phyloP scores from a whole-genome alignment of 345 rosid species.

The Eucalyptus rudis region DNA sequence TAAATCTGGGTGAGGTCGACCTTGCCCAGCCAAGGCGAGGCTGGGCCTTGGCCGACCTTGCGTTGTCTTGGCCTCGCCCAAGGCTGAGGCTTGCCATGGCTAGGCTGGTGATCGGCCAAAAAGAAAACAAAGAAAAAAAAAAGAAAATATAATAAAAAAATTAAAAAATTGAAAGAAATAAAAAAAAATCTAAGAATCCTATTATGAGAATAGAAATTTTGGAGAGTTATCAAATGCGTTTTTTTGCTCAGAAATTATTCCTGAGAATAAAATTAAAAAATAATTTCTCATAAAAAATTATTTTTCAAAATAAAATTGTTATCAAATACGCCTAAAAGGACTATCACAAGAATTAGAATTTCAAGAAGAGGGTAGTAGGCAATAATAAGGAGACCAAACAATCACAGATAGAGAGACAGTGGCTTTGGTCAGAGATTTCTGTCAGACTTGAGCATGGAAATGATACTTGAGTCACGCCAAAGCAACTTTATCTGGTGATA shows the following conservation, averaged over 20 bases:
- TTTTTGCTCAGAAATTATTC: rapidly evolving
- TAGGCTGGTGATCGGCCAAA: rapidly evolving
- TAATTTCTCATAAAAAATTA: no score
- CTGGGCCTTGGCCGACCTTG: no score
- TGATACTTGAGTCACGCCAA: not conserved
- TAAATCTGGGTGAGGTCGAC: no score
- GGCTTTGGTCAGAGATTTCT: not conserved
- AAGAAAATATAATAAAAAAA: no score
- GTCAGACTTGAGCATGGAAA: not conserved
- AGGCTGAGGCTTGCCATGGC: no score
- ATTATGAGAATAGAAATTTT: rapidly evolving
- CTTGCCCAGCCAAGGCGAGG: rapidly evolving
- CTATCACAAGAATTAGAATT: not conserved
- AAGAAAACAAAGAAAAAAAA: rapidly evolving
- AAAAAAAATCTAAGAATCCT: no score
- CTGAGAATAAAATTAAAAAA: rapidly evolving
- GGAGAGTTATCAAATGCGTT: rapidly evolving
- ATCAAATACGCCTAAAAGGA: rapidly evolving
- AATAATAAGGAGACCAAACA: not conserved
- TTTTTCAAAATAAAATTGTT: no score
- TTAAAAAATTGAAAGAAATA: no score
- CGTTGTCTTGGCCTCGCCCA: rapidly evolving
- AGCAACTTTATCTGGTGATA: not conserved
- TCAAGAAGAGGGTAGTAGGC: not conserved
- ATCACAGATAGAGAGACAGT: not conserved